Base-by-base conservation (phyloP, 176 grass and related monocot species). In the Aechmea fasciata region DNA sequence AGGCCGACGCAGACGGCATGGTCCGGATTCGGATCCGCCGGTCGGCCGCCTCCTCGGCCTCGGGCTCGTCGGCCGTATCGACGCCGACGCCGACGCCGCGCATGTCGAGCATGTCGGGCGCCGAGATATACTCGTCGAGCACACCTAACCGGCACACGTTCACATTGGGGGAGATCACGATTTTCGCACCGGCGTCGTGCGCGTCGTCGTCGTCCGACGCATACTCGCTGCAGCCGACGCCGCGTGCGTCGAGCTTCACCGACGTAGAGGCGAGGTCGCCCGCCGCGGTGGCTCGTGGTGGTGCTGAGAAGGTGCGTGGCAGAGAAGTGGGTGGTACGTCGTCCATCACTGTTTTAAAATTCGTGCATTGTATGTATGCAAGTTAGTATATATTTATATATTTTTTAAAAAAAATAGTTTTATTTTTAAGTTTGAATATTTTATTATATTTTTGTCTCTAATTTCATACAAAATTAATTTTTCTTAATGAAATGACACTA, bases 171-270 rank as follows among this genome's bases (percentile, higher is more conserved):
- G 49, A 52, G 49, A 14, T 66, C 49, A 26, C 71, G 11, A 57
- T 71, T 23, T 25, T 49, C 50, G 69, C 51, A 13, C 9, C 25
- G 2, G 65, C 73, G 49, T 48, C 49, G 17, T 67, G 66, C 63
- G 73, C 73, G 8, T 75, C 73, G 49, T 75, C 73, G 6, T 10
- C 55, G 55, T 33, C 29, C 29, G 73, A 75, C 49, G 63, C 49
- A 11, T 75, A 75, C 73, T 75, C 73, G 10, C 26, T 68, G 11
- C 74, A 77, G 74, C 74, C 74, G 13, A 77, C 65, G 74, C 65
- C 65, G 51, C 50, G 74, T 51, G 64, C n/a, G 10, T 67, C 74
- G 49, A 77, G 48, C 50, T 77, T 77, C 33, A 68, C 67, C 11
- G 74, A 77, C 33, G 49, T 68, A 51, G 74, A 77, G 65, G 25